Evolutionary conservation across 306 rosid species (phyloP).

Genomic region (Rosa lucieae): DNA sequence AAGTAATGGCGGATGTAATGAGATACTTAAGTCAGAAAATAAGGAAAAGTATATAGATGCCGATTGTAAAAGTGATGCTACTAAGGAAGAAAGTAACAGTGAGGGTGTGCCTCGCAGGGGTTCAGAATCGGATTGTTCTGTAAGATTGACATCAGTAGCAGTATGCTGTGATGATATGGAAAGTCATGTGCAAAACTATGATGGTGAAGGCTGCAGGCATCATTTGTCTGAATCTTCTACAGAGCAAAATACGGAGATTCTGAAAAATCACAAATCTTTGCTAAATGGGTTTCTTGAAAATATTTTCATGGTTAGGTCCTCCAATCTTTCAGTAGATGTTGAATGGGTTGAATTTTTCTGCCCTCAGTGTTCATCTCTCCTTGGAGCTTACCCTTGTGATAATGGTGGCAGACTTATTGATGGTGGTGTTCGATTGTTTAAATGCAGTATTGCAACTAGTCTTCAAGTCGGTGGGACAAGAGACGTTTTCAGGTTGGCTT

Average conservation of each 20-base stretch:
- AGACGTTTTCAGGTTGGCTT: conserved; percentile 72
- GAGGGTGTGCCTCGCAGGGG: conserved; percentile 29
- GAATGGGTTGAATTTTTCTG: conserved; percentile 75
- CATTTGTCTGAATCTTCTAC: conserved; percentile 37
- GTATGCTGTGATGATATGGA: conserved; percentile 45
- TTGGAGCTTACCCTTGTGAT: conserved; percentile 85
- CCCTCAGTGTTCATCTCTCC: conserved; percentile 70
- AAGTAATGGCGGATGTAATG: conserved; percentile 23
- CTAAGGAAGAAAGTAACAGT: conserved; percentile 25
- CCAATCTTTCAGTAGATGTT: conserved; percentile 69
- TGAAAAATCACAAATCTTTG: conserved; percentile 53
- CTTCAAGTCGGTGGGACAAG: conserved; percentile 47
- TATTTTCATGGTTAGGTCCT: conserved; percentile 80
- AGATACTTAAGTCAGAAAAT: conserved; percentile 30
- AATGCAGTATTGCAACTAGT: conserved; percentile 72
- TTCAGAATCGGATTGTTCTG: conserved; percentile 32
- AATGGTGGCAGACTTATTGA: conserved; percentile 60
- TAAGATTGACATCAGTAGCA: conserved; percentile 21
- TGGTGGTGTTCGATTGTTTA: conserved; percentile 81
- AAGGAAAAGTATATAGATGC: conserved; percentile 38
- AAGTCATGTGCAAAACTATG: conserved; percentile 15
- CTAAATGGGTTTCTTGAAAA: conserved; percentile 90
- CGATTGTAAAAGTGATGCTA: conserved; percentile 25
- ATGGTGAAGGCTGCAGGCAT: conserved; percentile 37
- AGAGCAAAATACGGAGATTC: conserved; percentile 38